These are phyloP conservation scores for Cyanophora paradoxa DNA, from an alignment of 78 protist genomes.

Conservation along the genomic window DNA sequence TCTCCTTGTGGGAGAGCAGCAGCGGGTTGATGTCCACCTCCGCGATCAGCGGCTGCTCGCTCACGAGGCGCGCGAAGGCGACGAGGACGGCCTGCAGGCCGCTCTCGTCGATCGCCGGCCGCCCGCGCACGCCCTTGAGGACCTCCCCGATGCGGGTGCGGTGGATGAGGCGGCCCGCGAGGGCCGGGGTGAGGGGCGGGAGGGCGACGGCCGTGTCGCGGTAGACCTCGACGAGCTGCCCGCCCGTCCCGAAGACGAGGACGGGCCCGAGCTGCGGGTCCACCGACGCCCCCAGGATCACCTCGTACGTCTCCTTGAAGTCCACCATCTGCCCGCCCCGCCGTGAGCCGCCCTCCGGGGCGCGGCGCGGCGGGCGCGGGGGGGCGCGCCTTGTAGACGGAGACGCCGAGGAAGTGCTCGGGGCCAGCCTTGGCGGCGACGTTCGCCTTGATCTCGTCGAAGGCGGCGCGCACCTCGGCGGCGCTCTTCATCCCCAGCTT, in stretches of 20 bases:
- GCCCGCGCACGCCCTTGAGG: conserved; percentile 22
- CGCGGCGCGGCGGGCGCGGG: too few species aligned
- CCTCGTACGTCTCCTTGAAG: conserved; percentile 20
- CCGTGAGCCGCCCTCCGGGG: too few species aligned
- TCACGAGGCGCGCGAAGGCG: neutral
- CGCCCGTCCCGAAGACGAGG: conserved; percentile 13
- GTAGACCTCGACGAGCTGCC: conserved; percentile 17
- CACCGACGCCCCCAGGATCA: neutral
- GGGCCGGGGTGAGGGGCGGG: neutral
- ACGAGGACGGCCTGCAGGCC: neutral
- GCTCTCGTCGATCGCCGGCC: conserved; percentile 5
- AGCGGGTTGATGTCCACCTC: conserved; percentile 5
- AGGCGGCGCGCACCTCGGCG: too few species aligned
- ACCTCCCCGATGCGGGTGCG: neutral
- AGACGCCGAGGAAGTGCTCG: too few species aligned
- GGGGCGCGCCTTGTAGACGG: too few species aligned
- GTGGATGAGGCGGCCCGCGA: neutral
- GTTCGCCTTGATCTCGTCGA: too few species aligned
- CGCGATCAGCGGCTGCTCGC: neutral
- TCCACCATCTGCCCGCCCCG: too few species aligned
- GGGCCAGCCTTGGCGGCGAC: too few species aligned
- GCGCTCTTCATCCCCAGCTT: too few species aligned
- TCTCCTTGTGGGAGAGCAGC: neutral
- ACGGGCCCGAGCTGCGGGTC: conserved; percentile 12
- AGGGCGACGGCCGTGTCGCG: neutral